Conservation (phyloP, 164 flowering plant genomes). For the Echeveria elegans region DNA sequence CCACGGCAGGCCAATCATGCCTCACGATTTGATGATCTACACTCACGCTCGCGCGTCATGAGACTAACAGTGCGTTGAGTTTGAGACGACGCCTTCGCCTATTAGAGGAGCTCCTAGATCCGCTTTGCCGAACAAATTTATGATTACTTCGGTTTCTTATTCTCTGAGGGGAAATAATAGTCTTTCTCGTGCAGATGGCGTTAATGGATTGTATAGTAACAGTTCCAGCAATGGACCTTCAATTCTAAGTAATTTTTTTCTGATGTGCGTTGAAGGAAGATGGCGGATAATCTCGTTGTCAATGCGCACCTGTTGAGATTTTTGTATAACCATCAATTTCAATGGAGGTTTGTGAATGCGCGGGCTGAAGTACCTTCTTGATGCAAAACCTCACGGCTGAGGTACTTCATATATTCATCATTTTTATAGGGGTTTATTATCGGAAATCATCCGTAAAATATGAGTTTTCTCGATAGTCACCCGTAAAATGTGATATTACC, state of each 20-base stretch:
- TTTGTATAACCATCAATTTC: slow-evolving; percentile 57
- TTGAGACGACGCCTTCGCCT: slow-evolving; percentile 50
- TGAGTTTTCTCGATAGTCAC: no score
- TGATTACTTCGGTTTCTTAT: slow-evolving; percentile 32
- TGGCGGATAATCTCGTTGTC: slow-evolving; percentile 55
- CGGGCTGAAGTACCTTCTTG: slow-evolving; percentile 45
- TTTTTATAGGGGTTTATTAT: no score
- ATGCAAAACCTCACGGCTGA: slow-evolving; percentile 53
- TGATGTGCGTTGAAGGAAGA: slow-evolving; percentile 63
- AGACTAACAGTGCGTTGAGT: no score
- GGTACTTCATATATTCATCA: slow-evolving; percentile 32
- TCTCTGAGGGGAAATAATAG: slow-evolving; percentile 42
- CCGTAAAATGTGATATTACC: no score
- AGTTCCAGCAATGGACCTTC: slow-evolving; percentile 46
- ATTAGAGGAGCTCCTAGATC: slow-evolving; percentile 37
- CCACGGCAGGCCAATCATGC: no score
- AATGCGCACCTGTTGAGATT: slow-evolving; percentile 78
- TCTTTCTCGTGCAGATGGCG: slow-evolving; percentile 40
- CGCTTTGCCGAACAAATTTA: slow-evolving; percentile 56
- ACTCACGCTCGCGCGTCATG: no score
- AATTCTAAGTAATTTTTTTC: slow-evolving; percentile 56
- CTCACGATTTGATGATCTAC: no score
- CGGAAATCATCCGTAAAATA: no score
- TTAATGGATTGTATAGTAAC: slow-evolving; percentile 22
- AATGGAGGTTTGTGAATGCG: slow-evolving; percentile 83